phyloP scores from a whole-genome alignment of 1,284 basidiomycete genomes.

The Leccinum variabile region DNA sequence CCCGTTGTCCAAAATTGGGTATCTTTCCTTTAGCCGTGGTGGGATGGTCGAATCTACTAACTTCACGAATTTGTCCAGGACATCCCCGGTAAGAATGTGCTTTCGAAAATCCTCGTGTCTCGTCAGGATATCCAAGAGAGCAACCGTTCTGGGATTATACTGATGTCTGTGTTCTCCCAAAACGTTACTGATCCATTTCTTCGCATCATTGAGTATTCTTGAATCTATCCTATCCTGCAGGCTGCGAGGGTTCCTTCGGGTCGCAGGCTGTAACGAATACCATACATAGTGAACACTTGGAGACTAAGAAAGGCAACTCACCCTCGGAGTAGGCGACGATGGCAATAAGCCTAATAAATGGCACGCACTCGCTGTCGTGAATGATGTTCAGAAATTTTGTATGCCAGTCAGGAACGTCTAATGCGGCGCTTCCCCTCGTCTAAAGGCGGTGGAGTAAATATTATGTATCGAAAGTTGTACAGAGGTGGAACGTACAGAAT shows the following conservation, averaged over 20 bases:
- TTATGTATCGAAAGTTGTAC: neutral
- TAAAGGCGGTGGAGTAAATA: neutral
- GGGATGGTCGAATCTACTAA: conserved; percentile 17
- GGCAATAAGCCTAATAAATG: conserved; percentile 13
- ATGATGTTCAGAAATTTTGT: conserved; percentile 15
- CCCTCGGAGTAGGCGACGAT: conserved; percentile 25
- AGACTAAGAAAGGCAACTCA: conserved; percentile 16
- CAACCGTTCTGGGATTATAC: conserved; percentile 23
- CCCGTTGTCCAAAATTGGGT: neutral
- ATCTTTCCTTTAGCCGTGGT: neutral
- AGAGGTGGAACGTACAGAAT: conserved; percentile 18
- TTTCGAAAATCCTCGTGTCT: conserved; percentile 17
- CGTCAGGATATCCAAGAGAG: conserved; percentile 24
- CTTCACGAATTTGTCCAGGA: conserved; percentile 16
- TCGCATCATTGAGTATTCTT: conserved; percentile 9
- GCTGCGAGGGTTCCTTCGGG: neutral
- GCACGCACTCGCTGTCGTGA: neutral
- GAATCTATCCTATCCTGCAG: neutral
- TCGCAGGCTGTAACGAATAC: conserved; percentile 13
- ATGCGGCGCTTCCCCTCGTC: conserved; percentile 27
- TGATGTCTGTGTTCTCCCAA: conserved; percentile 13
- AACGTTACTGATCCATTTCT: conserved; percentile 10
- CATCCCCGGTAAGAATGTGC: conserved; percentile 14
- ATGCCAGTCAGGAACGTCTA: conserved; percentile 14
- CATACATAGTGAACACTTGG: neutral